These are phyloP conservation scores for Pachysandra terminalis DNA, from an alignment of 164 flowering plant species.

Conservation along the genomic window DNA sequence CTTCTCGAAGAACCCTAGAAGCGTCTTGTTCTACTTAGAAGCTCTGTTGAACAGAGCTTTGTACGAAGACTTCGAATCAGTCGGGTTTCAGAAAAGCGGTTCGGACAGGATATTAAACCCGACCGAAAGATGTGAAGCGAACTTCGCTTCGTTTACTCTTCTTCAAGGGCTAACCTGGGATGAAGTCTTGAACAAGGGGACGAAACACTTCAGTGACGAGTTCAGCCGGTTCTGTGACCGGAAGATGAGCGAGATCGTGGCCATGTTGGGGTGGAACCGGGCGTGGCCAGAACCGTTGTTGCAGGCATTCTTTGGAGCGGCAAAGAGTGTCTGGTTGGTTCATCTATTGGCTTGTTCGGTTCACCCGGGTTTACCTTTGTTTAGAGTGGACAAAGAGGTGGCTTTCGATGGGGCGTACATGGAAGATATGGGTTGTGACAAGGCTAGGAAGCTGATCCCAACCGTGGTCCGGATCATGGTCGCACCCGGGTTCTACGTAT, in stretches of 20 bases:
- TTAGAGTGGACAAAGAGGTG: constrained; percentile 60
- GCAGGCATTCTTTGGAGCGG: constrained; percentile 83
- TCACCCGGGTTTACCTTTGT: constrained; percentile 72
- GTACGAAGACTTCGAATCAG: constrained; percentile 77
- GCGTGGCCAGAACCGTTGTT: constrained; percentile 89
- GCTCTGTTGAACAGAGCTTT: constrained; percentile 68
- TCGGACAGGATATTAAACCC: constrained; percentile 55
- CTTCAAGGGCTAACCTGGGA: constrained; percentile 76
- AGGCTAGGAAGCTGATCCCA: constrained; percentile 47
- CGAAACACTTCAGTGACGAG: constrained; percentile 77
- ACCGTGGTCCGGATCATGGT: constrained; percentile 73
- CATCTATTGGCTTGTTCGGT: constrained; percentile 78
- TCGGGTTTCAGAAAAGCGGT: constrained; percentile 53
- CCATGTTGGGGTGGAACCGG: constrained; percentile 78
- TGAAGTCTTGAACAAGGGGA: constrained; percentile 79
- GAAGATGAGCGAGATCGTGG: constrained; percentile 87
- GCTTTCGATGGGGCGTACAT: constrained; percentile 71
- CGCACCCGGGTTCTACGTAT: constrained; percentile 87
- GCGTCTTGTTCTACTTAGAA: constrained; percentile 47
- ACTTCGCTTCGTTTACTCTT: constrained; percentile 36
- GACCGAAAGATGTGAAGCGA: constrained; percentile 52
- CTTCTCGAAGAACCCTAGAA: constrained; percentile 41
- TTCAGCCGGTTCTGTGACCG: constrained; percentile 84
- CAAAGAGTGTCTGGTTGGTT: constrained; percentile 83
- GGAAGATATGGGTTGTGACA: constrained; percentile 84